phyloP scores from a whole-genome alignment of 345 rosid genomes.

The Arabis alpina region DNA sequence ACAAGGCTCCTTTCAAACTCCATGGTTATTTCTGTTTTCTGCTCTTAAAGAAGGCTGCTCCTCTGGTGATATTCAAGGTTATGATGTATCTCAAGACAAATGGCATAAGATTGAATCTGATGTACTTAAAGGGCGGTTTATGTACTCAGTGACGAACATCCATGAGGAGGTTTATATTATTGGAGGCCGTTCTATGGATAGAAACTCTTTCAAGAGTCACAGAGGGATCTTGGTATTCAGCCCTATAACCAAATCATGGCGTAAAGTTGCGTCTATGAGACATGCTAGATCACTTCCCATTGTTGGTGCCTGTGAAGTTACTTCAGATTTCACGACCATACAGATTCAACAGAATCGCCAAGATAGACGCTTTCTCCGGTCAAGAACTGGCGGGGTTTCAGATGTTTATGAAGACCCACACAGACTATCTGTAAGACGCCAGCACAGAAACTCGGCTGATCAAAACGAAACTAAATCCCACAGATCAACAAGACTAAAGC shows the following conservation, averaged over 20 bases:
- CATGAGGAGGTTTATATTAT: conserved; percentile 78
- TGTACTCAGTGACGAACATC: conserved; percentile 81
- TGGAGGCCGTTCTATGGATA: conserved; percentile 90
- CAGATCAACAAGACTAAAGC: conserved; percentile 61
- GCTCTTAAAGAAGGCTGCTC: conserved; percentile 79
- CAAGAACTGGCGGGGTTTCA: conserved; percentile 71
- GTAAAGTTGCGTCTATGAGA: conserved; percentile 78
- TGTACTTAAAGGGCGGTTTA: conserved; percentile 74
- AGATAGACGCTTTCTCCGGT: conserved; percentile 70
- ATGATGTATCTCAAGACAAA: conserved; percentile 72
- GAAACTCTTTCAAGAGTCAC: conserved; percentile 84
- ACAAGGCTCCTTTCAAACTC: conserved; percentile 68
- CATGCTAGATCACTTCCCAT: conserved; percentile 84
- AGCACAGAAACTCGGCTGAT: conserved; percentile 57
- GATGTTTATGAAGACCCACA: conserved; percentile 98
- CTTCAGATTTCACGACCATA: conserved; percentile 54
- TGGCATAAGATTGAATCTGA: conserved; percentile 81
- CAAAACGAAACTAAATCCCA: conserved; percentile 59
- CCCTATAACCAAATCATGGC: conserved; percentile 84
- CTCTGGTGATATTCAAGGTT: conserved; percentile 78
- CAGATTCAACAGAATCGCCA: conserved; percentile 65
- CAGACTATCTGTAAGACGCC: conserved; percentile 83
- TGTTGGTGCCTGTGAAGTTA: conserved; percentile 73
- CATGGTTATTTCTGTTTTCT: conserved; percentile 93
- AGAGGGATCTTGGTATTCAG: conserved; percentile 79